These are phyloP conservation scores for Vigna mungo DNA, from an alignment of 306 rosid genomes.

Conservation along the genomic window DNA sequence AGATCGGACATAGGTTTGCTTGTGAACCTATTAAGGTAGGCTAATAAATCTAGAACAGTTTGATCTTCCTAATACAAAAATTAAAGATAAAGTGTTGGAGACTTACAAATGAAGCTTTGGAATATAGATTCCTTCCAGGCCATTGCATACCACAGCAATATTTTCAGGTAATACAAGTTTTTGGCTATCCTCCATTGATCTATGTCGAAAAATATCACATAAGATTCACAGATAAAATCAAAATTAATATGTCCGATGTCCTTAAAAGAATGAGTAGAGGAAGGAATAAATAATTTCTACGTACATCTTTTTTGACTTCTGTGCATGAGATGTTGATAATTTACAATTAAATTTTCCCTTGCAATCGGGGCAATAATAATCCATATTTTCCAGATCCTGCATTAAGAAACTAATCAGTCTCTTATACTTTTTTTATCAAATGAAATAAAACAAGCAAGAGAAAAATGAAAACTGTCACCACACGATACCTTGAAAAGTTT, in stretches of 20 bases:
- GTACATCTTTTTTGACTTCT: slow-evolving; percentile 60
- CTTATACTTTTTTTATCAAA: slow-evolving; percentile 25
- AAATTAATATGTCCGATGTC: slow-evolving; percentile 19
- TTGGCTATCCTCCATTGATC: slow-evolving; percentile 49
- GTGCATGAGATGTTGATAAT: slow-evolving; percentile 48
- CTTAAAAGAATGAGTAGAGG: slow-evolving; percentile 24
- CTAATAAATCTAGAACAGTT: neutral
- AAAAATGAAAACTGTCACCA: slow-evolving; percentile 17
- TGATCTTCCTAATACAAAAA: neutral
- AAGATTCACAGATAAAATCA: slow-evolving; percentile 40
- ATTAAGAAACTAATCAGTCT: slow-evolving; percentile 42
- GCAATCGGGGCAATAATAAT: slow-evolving; percentile 94
- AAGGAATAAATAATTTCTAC: slow-evolving; percentile 38
- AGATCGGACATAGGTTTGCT: slow-evolving; percentile 18
- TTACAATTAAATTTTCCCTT: slow-evolving; percentile 56
- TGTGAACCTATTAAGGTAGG: slow-evolving; percentile 15
- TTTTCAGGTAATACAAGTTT: slow-evolving; percentile 60
- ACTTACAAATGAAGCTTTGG: slow-evolving; percentile 82
- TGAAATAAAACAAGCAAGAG: slow-evolving; percentile 39
- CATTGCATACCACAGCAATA: slow-evolving; percentile 85
- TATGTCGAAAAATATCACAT: slow-evolving; percentile 48
- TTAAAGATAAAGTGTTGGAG: slow-evolving; percentile 6
- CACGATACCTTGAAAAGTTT: slow-evolving; percentile 67
- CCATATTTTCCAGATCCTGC: slow-evolving; percentile 70
- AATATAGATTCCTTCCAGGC: slow-evolving; percentile 77